Base-by-base conservation (phyloP, 352 stramenopile genomes). In the Phytophthora vignae region DNA sequence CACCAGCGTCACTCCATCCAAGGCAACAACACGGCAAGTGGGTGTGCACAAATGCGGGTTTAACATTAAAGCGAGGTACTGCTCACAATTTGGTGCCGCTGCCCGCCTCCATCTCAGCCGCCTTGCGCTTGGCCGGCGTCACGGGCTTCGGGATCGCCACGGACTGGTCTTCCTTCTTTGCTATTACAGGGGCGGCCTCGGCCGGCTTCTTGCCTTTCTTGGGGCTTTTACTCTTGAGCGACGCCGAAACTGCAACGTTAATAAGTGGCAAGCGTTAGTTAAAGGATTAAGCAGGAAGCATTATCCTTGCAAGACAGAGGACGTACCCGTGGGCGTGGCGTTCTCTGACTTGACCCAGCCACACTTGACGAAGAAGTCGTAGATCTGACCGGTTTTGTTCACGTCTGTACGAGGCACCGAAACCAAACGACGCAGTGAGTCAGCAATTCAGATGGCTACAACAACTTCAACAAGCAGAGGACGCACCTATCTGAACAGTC, bases 401-500 rank as follows among this genome's bases (percentile, higher is more conserved):
- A 90, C 90, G 61, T 96, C 85, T 94, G 71, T 60, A 64, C 79
- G 62, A 69, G 25, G n/a, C 53, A 38, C 52, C 40, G 27, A 59
- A 57, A 49, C 57, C 36, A 42, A 57, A 49, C 57, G 11, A 42
- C 7, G 52, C 46, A 25, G 9, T 68, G 50, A 74, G 63, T 76
- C 59, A 73, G 19, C 59, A 68, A 58, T 42, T 11, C 1, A n/a
- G 22, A 71, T 50, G 40, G 15, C 46, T 52, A 57, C 50, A 68
- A 21, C 33, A 62, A 19, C 48, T 58, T 56, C 25, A 65, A 49
- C 36, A 15, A 63, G 29, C 10, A 17, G n/a, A 19, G 12, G 19
- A 81, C 82, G 40, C 67, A 96, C 88, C 90, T 68, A 99, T 96
- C 71, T 98, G 97, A 19, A 98, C 87, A 29, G 98, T 91, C 14